A percentile compares a stretch with the other conserved stretches of the same genome.
Evolutionary conservation across 345 rosid genomes (phyloP).

Genomic region (Trapa incisa): DNA sequence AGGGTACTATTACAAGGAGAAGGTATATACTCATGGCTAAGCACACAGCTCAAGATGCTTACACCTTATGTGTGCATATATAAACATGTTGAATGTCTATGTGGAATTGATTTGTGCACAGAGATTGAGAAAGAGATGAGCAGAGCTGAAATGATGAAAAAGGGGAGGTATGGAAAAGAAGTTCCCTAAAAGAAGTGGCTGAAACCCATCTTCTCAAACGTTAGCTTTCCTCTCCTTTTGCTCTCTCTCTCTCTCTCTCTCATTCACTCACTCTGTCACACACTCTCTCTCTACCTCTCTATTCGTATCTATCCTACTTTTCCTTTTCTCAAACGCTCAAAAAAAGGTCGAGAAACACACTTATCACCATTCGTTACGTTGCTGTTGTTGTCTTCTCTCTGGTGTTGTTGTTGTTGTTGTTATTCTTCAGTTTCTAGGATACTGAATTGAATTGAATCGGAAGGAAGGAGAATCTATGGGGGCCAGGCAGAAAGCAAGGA

Average conservation of each 20-base stretch:
- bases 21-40: background rate
- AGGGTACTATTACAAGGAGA: background rate
- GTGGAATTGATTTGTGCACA: background rate
- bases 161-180: conserved; percentile 2
- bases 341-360: no score
- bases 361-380: background rate
- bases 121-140: background rate
- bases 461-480: background rate
- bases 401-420: background rate
- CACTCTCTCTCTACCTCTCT: background rate
- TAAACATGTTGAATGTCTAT: background rate
- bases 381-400: background rate
- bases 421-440: background rate
- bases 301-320: background rate
- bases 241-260: background rate
- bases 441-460: background rate
- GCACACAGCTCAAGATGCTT: background rate
- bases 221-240: conserved; percentile 1
- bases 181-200: conserved; percentile 1
- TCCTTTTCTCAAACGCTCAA: background rate
- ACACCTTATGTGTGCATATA: background rate
- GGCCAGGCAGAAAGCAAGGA: background rate
- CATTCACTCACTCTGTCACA: no score
- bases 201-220: background rate
- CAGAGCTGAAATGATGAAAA: background rate